Conservation (phyloP, 768 basidiomycete species). For the Tricholoma matsutake region DNA sequence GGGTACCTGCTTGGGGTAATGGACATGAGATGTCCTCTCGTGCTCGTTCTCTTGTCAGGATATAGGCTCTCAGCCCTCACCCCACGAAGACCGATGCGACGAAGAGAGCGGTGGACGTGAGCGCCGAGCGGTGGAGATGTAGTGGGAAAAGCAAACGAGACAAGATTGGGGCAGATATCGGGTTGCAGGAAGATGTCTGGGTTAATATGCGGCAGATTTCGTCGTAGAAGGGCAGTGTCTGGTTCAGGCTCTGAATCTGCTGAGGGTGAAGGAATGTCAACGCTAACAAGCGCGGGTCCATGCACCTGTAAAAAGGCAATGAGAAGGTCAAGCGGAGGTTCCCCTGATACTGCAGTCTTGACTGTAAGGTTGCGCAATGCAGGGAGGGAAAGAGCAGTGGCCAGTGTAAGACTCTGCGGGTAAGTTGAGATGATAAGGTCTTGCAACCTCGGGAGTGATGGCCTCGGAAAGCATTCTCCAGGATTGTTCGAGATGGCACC, state of each 20-base stretch:
- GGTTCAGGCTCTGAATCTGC: constrained; percentile 33
- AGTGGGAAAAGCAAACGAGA: constrained; percentile 40
- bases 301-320: constrained; percentile 38
- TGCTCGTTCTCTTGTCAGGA: constrained; percentile 35
- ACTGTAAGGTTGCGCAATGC: constrained; percentile 41
- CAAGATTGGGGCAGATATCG: constrained; percentile 42
- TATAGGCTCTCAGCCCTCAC: constrained; percentile 41
- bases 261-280: constrained; percentile 40
- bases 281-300: constrained; percentile 34
- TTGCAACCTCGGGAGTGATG: constrained; percentile 39
- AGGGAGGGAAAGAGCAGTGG: constrained; percentile 39
- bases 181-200: constrained; percentile 42
- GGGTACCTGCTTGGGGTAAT: constrained; percentile 43
- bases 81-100: constrained; percentile 45
- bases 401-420: constrained; percentile 33
- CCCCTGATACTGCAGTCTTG: constrained; percentile 25
- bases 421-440: constrained; percentile 42
- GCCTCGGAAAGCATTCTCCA: constrained; percentile 13
- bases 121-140: constrained; percentile 29
- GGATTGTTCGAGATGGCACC: constrained; percentile 13
- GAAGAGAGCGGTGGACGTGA: constrained; percentile 34
- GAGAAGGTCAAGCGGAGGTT: constrained; percentile 22
- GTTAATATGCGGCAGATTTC: constrained; percentile 31
- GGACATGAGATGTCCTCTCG: constrained; percentile 40
- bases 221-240: constrained; percentile 21